These are phyloP conservation scores for Polyporus arcularius DNA, from an alignment of 768 basidiomycete species.

Conservation along the genomic window DNA sequence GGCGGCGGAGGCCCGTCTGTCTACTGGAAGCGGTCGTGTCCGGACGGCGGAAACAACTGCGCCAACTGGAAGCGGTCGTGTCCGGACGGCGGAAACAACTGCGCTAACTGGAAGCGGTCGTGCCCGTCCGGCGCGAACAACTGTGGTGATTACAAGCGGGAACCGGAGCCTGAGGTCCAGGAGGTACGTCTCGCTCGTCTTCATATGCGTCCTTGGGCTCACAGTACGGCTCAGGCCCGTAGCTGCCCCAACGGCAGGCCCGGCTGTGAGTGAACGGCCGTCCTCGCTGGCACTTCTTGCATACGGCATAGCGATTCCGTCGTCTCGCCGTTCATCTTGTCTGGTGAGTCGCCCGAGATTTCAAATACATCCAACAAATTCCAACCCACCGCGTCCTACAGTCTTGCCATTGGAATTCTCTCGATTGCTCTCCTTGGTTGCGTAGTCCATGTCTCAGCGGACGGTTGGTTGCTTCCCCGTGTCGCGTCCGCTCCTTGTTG, in stretches of 20 bases:
- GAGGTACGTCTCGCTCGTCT: not conserved
- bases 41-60: not conserved
- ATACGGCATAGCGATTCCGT: not conserved
- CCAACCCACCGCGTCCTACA: not conserved
- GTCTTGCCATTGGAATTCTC: not conserved
- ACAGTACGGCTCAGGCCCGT: not conserved
- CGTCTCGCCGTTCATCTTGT: not conserved
- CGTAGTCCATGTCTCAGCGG: not conserved
- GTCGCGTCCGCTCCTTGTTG: conserved; percentile 17
- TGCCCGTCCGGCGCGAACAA: not conserved
- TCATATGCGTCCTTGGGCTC: not conserved
- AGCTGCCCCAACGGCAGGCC: conserved; percentile 11
- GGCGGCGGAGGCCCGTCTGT: not conserved
- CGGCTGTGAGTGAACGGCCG: not conserved
- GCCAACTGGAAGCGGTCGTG: no score
- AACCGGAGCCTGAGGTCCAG: not conserved
- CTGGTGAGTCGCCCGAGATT: not conserved
- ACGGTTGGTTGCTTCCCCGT: not conserved
- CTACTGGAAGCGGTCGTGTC: conserved; percentile 1
- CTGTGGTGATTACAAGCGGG: not conserved
- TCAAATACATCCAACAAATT: not conserved
- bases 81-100: not conserved
- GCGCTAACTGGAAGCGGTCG: not conserved
- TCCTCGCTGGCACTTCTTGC: not conserved
- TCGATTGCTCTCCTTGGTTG: conserved; percentile 1